phyloP scores from a whole-genome alignment of 345 rosid genomes.

The Brassica carinata region DNA sequence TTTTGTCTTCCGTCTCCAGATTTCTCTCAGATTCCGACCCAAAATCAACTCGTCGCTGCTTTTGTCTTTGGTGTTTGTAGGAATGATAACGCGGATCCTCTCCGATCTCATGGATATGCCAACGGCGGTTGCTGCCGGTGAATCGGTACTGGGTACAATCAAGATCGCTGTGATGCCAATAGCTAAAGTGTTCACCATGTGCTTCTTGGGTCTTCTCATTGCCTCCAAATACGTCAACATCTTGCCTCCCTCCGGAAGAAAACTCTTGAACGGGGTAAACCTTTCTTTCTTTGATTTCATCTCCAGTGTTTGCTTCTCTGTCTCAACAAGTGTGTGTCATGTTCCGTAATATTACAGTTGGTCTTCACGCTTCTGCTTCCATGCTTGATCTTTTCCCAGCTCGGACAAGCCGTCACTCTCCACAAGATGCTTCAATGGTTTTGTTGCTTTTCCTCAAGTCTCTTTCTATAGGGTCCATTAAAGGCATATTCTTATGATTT shows the following conservation, averaged over 20 bases:
- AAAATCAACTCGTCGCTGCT: background rate
- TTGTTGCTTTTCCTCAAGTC: background rate
- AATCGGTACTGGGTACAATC: slow-evolving; percentile 61
- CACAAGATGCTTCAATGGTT: slow-evolving; percentile 90
- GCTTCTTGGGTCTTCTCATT: slow-evolving; percentile 95
- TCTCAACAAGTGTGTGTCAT: background rate
- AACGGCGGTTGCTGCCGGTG: slow-evolving; percentile 42
- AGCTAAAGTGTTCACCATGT: slow-evolving; percentile 94
- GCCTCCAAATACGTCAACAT: slow-evolving; percentile 94
- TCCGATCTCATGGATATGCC: slow-evolving; percentile 41
- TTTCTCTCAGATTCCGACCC: background rate
- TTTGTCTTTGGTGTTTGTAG: background rate
- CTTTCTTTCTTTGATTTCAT: background rate
- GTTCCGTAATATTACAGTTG: slow-evolving; percentile 49
- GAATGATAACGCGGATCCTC: slow-evolving; percentile 50
- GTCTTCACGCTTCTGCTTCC: slow-evolving; percentile 98
- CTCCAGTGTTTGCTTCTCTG: background rate
- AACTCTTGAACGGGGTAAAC: slow-evolving; percentile 84
- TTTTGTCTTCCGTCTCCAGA: background rate
- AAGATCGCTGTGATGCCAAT: slow-evolving; percentile 92
- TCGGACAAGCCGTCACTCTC: slow-evolving; percentile 89
- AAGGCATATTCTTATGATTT: slow-evolving; percentile 15
- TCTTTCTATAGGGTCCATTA: background rate
- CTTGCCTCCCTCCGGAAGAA: slow-evolving; percentile 89
- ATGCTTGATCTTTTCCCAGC: slow-evolving; percentile 93